These are phyloP conservation scores for Austroboletus niveus DNA, from an alignment of 1,284 basidiomycete genomes.

Conservation along the genomic window DNA sequence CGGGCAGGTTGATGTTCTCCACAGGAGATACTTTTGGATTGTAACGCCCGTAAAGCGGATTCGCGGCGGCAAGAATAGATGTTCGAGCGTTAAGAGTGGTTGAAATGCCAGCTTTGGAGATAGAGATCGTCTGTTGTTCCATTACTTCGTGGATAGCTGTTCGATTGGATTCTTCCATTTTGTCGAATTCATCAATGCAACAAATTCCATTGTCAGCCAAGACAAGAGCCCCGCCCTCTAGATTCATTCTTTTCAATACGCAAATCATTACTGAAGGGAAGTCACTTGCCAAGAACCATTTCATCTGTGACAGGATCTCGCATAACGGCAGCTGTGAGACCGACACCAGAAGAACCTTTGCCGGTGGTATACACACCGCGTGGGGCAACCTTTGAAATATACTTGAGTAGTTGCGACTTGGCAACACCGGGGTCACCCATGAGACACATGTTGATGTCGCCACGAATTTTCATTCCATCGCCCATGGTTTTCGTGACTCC, in stretches of 20 bases:
- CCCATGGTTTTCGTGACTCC: constrained; percentile 94
- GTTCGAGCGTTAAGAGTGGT: constrained; percentile 99
- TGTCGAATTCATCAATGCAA: constrained; percentile 99
- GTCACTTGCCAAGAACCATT: constrained; percentile 88
- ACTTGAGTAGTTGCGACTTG: constrained; percentile 97
- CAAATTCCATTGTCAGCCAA: constrained; percentile 99
- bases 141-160: constrained; percentile 99
- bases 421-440: constrained; percentile 99
- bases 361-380: constrained; percentile 98
- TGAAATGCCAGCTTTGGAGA: constrained; percentile 98
- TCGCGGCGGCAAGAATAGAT: constrained; percentile 96
- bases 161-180: constrained; percentile 98
- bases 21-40: constrained; percentile 97
- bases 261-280: not conserved
- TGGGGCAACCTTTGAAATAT: constrained; percentile 98
- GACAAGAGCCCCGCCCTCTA: constrained; percentile 98
- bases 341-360: constrained; percentile 96
- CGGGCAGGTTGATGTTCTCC: constrained; percentile 99
- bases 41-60: constrained; percentile 97
- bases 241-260: constrained; percentile 8
- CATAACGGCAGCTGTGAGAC: constrained; percentile 99
- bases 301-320: constrained; percentile 99
- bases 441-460: constrained; percentile 95
- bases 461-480: constrained; percentile 98
- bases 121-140: constrained; percentile 99